A percentile compares a stretch with the other conserved stretches of the same genome.
Conservation (phyloP, 2,329 filamentous ascomycete species). For the Chaetomiaceae sp. region DNA sequence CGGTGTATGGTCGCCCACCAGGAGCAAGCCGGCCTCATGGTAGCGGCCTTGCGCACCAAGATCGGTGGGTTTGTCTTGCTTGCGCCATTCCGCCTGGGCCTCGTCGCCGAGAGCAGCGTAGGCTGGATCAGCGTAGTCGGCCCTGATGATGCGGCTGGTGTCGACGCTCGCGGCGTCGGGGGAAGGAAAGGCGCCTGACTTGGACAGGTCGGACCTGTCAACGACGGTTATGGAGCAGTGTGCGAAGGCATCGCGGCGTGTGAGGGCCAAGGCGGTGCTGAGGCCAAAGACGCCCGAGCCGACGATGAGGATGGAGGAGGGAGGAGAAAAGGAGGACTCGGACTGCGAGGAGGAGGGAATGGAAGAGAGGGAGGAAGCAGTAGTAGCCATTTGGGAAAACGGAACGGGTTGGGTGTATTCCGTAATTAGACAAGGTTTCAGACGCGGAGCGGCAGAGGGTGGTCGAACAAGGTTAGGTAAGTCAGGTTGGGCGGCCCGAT, state of each 20-base stretch:
- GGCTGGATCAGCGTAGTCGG: constrained; percentile 75
- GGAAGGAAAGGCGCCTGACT: constrained; percentile 49
- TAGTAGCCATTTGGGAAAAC: constrained; percentile 14
- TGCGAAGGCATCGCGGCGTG: constrained; percentile 53
- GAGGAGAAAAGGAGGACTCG: constrained; percentile 28
- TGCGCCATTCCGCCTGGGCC: constrained; percentile 67
- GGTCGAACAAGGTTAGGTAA: not conserved
- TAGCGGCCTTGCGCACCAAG: constrained; percentile 64
- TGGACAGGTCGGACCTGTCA: constrained; percentile 42
- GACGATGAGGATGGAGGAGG: constrained; percentile 58
- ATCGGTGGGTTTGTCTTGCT: constrained; percentile 44
- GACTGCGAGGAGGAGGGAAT: constrained; percentile 11
- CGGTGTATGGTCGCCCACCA: constrained; percentile 47
- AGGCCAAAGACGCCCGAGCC: constrained; percentile 64
- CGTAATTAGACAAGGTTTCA: constrained; percentile 10
- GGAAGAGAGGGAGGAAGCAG: constrained; percentile 6
- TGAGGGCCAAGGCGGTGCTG: constrained; percentile 61
- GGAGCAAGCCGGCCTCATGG: constrained; percentile 61
- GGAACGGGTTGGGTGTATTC: not conserved
- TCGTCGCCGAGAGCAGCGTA: constrained; percentile 70
- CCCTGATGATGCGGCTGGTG: constrained; percentile 58
- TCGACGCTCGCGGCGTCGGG: constrained; percentile 58
- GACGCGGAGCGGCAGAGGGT: constrained; percentile 2
- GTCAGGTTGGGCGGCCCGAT: not conserved
- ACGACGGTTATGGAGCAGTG: constrained; percentile 54